Evolutionary conservation across 2,329 filamentous ascomycete genomes (phyloP).

Genomic region (Camptophora hylomeconis): DNA sequence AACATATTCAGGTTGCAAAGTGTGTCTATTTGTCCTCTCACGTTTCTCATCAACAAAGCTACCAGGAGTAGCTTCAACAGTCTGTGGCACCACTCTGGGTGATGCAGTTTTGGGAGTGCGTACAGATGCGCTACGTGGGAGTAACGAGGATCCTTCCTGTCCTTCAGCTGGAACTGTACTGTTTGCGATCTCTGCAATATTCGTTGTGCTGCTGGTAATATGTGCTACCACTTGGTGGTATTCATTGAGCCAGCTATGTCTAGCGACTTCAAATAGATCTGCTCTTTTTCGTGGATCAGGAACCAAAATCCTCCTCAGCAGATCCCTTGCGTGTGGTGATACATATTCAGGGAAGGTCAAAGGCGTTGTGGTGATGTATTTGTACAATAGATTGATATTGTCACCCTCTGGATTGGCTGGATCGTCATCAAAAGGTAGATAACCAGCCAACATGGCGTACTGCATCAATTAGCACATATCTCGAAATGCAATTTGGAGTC

Average conservation of each 20-base stretch:
- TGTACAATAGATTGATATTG: slow-evolving; percentile 97
- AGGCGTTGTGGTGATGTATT: slow-evolving; percentile 95
- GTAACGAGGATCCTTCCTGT: slow-evolving; percentile 23
- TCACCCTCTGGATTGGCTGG: slow-evolving; percentile 96
- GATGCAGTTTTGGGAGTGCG: slow-evolving; percentile 66
- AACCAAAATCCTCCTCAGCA: slow-evolving; percentile 83
- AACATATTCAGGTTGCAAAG: slow-evolving; percentile 95
- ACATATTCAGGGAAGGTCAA: slow-evolving; percentile 98
- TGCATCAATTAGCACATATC: slow-evolving; percentile 29
- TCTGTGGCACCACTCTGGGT: slow-evolving; percentile 35
- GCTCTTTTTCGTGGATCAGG: slow-evolving; percentile 90
- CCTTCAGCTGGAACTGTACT: slow-evolving; percentile 50
- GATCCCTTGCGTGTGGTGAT: slow-evolving; percentile 85
- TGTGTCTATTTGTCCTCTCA: slow-evolving; percentile 77
- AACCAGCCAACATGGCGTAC: slow-evolving; percentile 98
- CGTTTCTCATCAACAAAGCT: slow-evolving; percentile 1
- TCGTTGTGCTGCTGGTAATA: slow-evolving; percentile 90
- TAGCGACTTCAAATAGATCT: slow-evolving; percentile 90
- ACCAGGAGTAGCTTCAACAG: slow-evolving; percentile 31
- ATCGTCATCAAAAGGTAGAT: slow-evolving; percentile 94
- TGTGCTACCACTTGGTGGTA: slow-evolving; percentile 94
- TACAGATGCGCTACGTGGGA: slow-evolving; percentile 68
- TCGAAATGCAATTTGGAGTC: background rate
- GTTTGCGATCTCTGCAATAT: slow-evolving; percentile 70
- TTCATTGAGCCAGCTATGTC: slow-evolving; percentile 96